phyloP scores from a whole-genome alignment of 306 rosid genomes.

The Pyrus betulifolia region DNA sequence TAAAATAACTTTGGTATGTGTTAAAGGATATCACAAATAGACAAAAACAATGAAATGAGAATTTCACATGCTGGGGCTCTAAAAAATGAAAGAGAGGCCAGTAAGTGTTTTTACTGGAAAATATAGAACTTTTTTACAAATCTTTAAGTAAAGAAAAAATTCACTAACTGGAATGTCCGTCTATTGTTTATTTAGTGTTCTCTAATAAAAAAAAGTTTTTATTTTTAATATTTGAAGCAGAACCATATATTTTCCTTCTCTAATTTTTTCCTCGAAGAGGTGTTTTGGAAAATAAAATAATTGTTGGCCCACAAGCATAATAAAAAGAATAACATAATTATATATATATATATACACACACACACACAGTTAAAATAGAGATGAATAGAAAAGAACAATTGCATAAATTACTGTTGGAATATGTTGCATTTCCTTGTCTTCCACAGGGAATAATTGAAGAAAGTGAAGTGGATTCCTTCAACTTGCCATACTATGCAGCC shows the following conservation, averaged over 20 bases:
- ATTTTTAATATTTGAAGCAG: not conserved
- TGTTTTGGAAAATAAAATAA: not conserved
- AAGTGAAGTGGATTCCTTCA: constrained; percentile 43
- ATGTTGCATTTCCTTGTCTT: not conserved
- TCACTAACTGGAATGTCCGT: too few species aligned
- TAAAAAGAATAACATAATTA: too few species aligned
- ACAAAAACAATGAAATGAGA: not conserved
- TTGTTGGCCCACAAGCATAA: not conserved
- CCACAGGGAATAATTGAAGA: constrained; percentile 35
- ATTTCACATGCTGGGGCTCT: not conserved
- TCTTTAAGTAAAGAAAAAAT: too few species aligned
- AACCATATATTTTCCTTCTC: too few species aligned
- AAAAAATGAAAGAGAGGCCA: not conserved
- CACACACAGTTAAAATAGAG: not conserved
- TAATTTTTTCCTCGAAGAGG: not conserved
- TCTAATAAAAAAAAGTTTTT: too few species aligned
- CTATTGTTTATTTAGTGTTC: too few species aligned
- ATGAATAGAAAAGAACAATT: not conserved
- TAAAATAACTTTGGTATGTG: not conserved
- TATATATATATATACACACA: too few species aligned
- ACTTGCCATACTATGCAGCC: constrained; percentile 41
- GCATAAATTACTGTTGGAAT: not conserved
- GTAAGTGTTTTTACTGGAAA: not conserved
- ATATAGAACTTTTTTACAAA: too few species aligned
- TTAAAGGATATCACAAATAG: not conserved